Evolutionary conservation across 108 stramenopile genomes (phyloP), one percentile per base, ranked within the genome.

Genomic region (Discostella stelligeroides): DNA sequence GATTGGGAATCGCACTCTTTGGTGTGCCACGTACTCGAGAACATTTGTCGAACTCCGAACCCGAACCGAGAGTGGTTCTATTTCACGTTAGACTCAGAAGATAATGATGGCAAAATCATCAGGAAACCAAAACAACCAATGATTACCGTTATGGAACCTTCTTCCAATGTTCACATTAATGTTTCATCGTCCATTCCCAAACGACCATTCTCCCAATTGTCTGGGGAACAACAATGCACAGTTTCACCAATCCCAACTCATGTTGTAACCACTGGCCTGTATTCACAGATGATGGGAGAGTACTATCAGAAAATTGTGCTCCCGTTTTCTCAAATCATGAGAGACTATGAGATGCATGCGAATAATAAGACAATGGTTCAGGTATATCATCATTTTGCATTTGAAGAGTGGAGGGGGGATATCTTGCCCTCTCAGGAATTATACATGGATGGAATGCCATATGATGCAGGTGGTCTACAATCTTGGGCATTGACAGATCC

Each of bases 261-360:
- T 46, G 48, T 80, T 39, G 51, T 73, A 11, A 14, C 74, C 9
- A 41, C 46, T 57, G 69, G 73, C 11, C 23, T 47, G 7, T 48
- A 74, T 40, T 63, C 48, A 29, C 58, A 69, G 34, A 80, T 80
- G 79, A 65, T 80, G 54, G 79, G 79, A 0, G 79, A 80, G 20
- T 80, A 68, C 29, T 67, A 73, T 57, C n/a, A n/a, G n/a, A n/a
- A n/a, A n/a, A n/a, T n/a, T n/a, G n/a, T n/a, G 13, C 38, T 69
- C 3, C 7, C 46, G 7, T 46, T 48, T 48, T 28, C n/a, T n/a
- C n/a, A n/a, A n/a, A n/a, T 69, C 13, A 45, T 65, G n/a, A 20
- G 50, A 2, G 64, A 65, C 48, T 65, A 51, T 42, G 30, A 21
- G 12, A 0, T 0, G 9, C 64, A 65, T 45, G 11, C 47, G 23